phyloP scores from a whole-genome alignment of 2,329 filamentous ascomycete genomes.

The Acarospora socialis region DNA sequence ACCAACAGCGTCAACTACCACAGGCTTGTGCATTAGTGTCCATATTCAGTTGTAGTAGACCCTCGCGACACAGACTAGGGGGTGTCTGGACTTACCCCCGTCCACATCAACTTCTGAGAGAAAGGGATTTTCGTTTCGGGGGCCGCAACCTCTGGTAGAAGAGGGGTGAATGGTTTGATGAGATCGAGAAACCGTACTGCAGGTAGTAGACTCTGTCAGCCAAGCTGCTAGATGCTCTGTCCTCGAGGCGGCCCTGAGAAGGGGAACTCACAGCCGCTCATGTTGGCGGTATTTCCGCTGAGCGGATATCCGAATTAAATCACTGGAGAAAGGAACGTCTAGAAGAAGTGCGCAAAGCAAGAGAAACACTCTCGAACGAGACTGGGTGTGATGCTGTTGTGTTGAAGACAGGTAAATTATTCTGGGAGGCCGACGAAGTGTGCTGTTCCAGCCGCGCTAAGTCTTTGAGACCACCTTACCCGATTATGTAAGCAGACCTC shows the following conservation, averaged over 20 bases:
- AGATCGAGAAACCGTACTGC: constrained; percentile 97
- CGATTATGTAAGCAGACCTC: no score
- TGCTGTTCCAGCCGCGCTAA: no score
- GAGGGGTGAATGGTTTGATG: constrained; percentile 98
- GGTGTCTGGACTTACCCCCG: constrained; percentile 40
- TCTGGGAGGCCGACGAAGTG: no score
- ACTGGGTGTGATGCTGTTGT: no score
- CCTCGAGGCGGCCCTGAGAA: constrained; percentile 19
- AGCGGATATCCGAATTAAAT: constrained; percentile 20
- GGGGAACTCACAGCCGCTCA: constrained; percentile 43
- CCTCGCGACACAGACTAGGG: constrained; percentile 7
- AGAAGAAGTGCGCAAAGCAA: no score
- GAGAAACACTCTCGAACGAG: no score
- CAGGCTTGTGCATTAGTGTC: constrained; percentile 5
- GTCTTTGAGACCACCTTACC: no score
- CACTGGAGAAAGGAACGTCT: constrained; percentile 16
- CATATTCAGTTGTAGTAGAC: constrained; percentile 12
- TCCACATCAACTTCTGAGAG: constrained; percentile 96
- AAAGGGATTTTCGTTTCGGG: constrained; percentile 98
- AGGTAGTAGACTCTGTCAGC: constrained; percentile 14
- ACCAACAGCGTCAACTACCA: constrained; percentile 87
- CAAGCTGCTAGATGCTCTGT: constrained; percentile 8
- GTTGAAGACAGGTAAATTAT: no score
- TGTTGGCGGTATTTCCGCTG: constrained; percentile 30
- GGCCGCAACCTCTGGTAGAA: constrained; percentile 97